Conservation (phyloP, 805 yeast genomes). For the Candida taoyuanica region DNA sequence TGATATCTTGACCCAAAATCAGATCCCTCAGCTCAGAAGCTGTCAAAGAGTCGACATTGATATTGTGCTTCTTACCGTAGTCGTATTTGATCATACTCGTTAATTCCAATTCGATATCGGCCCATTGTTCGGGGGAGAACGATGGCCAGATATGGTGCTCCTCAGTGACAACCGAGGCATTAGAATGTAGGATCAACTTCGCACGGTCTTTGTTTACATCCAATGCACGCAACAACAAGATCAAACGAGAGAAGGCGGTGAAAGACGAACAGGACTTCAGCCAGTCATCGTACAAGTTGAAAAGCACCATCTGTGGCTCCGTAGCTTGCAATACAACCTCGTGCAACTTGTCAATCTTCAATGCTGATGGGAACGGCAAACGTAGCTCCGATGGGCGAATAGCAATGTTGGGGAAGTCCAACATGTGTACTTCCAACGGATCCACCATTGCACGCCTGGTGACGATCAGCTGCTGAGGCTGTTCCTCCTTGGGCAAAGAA, state of each 20-base stretch:
- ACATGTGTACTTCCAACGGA: constrained; percentile 94
- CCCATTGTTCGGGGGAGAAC: constrained; percentile 86
- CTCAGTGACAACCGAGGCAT: constrained; percentile 60
- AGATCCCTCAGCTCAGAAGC: constrained; percentile 92
- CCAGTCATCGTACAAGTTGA: constrained; percentile 96
- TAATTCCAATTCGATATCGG: constrained; percentile 77
- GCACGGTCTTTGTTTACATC: constrained; percentile 75
- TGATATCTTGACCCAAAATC: constrained; percentile 89
- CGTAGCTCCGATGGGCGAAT: constrained; percentile 86
- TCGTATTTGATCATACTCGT: constrained; percentile 85
- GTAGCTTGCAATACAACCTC: constrained; percentile 80
- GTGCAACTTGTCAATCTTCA: constrained; percentile 74
- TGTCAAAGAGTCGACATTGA: constrained; percentile 81
- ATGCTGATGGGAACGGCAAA: constrained; percentile 83
- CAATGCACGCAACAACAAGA: constrained; percentile 77
- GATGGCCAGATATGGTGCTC: constrained; percentile 94
- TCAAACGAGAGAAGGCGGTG: constrained; percentile 89
- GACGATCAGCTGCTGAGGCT: constrained; percentile 87
- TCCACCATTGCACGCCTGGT: constrained; percentile 89
- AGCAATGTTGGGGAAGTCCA: constrained; percentile 89
- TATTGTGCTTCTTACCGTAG: constrained; percentile 79
- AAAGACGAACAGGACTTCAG: constrained; percentile 72
- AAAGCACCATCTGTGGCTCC: constrained; percentile 88
- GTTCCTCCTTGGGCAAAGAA: constrained; percentile 88
- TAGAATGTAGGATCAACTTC: constrained; percentile 70